These are phyloP conservation scores for Mastigamoeba balamuthi DNA, from an alignment of 78 protist genomes.

Conservation along the genomic window DNA sequence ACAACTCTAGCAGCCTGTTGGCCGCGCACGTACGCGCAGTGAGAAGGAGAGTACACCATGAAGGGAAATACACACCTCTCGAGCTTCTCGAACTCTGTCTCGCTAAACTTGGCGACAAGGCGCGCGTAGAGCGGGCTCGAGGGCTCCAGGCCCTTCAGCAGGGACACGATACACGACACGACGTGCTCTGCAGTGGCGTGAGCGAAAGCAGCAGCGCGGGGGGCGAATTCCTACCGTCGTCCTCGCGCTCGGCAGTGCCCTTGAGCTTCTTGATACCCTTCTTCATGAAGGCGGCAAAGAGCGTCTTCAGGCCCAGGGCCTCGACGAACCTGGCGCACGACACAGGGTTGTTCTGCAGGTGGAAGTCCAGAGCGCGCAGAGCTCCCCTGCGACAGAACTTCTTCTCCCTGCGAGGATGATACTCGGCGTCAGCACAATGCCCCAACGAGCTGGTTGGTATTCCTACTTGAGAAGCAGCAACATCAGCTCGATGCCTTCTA, in stretches of 20 bases:
- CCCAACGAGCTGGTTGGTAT: too few species aligned
- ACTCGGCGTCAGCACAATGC: too few species aligned
- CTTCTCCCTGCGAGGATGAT: conserved; percentile 27
- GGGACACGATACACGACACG: background rate
- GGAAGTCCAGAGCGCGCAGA: conserved; percentile 15
- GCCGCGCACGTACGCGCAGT: too few species aligned
- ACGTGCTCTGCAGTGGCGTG: background rate
- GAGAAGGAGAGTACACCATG: too few species aligned
- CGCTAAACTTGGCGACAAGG: background rate
- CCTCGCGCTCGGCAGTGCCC: background rate
- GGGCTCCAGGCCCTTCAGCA: background rate
- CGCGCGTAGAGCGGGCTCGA: background rate
- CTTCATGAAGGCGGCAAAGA: conserved; percentile 52
- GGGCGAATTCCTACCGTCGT: background rate
- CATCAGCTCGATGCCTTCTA: conserved; percentile 53
- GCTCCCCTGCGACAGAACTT: conserved; percentile 32
- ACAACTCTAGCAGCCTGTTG: conserved; percentile 23
- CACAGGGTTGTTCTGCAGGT: background rate
- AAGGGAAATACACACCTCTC: background rate
- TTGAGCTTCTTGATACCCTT: conserved; percentile 1
- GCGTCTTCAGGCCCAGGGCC: conserved; percentile 29
- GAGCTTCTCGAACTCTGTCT: background rate
- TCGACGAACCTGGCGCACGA: conserved; percentile 11
- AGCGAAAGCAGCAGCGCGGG: background rate
- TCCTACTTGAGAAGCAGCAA: conserved; percentile 44